Base-by-base conservation (phyloP, 805 yeast genomes). In the Wickerhamomyces alni region DNA sequence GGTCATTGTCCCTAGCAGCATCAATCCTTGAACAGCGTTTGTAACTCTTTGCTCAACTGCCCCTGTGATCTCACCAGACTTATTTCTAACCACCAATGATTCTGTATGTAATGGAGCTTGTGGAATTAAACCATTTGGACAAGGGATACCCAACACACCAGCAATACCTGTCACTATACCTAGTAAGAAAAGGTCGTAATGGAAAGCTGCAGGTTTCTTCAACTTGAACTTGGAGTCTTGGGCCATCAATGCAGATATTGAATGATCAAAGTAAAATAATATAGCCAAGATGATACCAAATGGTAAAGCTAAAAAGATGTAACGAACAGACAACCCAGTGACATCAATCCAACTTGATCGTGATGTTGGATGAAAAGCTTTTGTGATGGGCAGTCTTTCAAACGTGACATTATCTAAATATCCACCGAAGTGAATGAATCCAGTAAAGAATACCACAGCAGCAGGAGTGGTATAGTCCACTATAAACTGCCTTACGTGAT, bases 91-190 rank as follows among this genome's bases (percentile, higher is more conserved):
- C 31, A 87, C 73, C 24, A 91, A 62, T 0, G 96, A 77, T 31
- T 73, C 75, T 0, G 98, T 88, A 52, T 91, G 99, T 27, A 93
- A 57, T 2, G 98, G 98, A 0, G 99, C 98, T 59, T 91, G 99
- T 1, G 99, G 99, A 33, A 91, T 91, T 25, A 91, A 67, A 0
- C 99, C 99, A 61, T 93, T 93, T 0, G 98, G 98, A 2, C 97
- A 88, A 0, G 98, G 99, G 2, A 93, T 70, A 0, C 98, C 99
- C 10, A 91, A 55, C 1, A 91, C 61, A 0, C 98, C 98, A 3
- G 95, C 70, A 1, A 91, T 59, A 0, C 95, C 94, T 0, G 98
- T 93, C 5, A 89, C 82, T 8, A 87, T 56, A 0, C 98, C 98
- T 27, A 91, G 66, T 18, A 93, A 62, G 30, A 83, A 72, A 54